These are phyloP conservation scores for Mycena albidolilacea DNA, from an alignment of 768 basidiomycete species.

Conservation along the genomic window DNA sequence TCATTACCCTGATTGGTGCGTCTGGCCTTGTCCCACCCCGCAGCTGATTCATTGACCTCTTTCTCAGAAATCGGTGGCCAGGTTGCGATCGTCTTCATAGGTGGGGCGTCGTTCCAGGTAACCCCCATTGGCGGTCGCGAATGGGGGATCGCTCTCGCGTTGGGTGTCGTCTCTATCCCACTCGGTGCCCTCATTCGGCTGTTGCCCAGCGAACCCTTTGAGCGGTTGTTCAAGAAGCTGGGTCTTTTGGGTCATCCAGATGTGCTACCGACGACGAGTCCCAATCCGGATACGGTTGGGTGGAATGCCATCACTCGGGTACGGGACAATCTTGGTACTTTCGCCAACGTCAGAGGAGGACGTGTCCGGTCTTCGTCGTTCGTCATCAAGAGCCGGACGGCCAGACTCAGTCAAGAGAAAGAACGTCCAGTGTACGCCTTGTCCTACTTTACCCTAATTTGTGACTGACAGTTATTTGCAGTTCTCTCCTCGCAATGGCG, in stretches of 20 bases:
- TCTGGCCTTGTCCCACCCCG: slow-evolving; percentile 33
- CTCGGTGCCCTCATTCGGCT: slow-evolving; percentile 86
- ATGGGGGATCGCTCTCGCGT: slow-evolving; percentile 94
- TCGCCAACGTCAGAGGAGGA: slow-evolving; percentile 89
- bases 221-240: slow-evolving; percentile 67
- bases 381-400: slow-evolving; percentile 83
- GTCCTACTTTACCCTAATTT: slow-evolving; percentile 3
- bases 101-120: slow-evolving; percentile 93
- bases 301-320: slow-evolving; percentile 90
- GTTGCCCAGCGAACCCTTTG: slow-evolving; percentile 86
- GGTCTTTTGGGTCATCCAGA: slow-evolving; percentile 77
- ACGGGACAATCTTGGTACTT: slow-evolving; percentile 89
- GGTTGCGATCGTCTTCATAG: slow-evolving; percentile 91
- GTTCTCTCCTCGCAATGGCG: slow-evolving; percentile 80
- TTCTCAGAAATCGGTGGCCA: slow-evolving; percentile 89
- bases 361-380: slow-evolving; percentile 89
- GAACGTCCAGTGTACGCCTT: slow-evolving; percentile 60
- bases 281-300: slow-evolving; percentile 65
- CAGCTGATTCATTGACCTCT: neutral
- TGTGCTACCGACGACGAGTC: slow-evolving; percentile 73
- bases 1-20: slow-evolving; percentile 87
- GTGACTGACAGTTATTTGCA: slow-evolving; percentile 13
- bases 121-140: slow-evolving; percentile 83
- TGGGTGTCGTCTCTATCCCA: slow-evolving; percentile 91
- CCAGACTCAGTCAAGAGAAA: slow-evolving; percentile 66